phyloP scores from a whole-genome alignment of 106 monocot genomes.

The Acorus gramineus region DNA sequence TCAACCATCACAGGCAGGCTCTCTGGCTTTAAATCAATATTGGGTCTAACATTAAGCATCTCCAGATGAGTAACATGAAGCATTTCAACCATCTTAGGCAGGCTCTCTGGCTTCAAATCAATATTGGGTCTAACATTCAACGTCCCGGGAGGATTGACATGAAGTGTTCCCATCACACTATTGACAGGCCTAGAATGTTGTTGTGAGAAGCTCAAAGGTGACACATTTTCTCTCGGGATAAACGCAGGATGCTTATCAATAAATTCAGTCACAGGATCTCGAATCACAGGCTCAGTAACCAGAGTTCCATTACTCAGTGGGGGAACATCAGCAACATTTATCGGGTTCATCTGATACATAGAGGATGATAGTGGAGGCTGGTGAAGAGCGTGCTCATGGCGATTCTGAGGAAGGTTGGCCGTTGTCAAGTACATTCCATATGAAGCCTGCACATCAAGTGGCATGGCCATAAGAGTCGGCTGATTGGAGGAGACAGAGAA shows the following conservation, averaged over 20 bases:
- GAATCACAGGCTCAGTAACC: background rate
- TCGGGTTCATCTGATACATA: slow-evolving; percentile 3
- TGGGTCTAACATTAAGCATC: too few relatives aligned
- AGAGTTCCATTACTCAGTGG: background rate
- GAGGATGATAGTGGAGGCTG: slow-evolving; percentile 9
- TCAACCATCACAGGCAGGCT: too few relatives aligned
- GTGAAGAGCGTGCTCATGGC: slow-evolving; percentile 12
- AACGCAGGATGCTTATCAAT: background rate
- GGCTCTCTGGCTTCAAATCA: too few relatives aligned
- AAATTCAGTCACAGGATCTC: background rate
- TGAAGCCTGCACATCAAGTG: slow-evolving; percentile 18
- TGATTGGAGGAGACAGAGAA: slow-evolving; percentile 10
- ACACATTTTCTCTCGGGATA: background rate
- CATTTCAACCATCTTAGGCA: background rate
- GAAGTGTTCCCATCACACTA: background rate
- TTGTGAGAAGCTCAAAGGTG: too few relatives aligned
- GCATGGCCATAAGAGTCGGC: slow-evolving; percentile 6
- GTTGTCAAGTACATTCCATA: slow-evolving; percentile 14
- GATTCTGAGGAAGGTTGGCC: slow-evolving; percentile 11
- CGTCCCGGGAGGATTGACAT: background rate
- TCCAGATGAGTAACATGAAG: background rate
- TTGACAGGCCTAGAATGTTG: background rate
- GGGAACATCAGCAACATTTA: background rate
- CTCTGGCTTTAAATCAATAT: too few relatives aligned
- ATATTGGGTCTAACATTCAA: too few relatives aligned